These are phyloP conservation scores for Graphilbum sp. DNA, from an alignment of 2,329 filamentous ascomycete genomes.

Conservation along the genomic window DNA sequence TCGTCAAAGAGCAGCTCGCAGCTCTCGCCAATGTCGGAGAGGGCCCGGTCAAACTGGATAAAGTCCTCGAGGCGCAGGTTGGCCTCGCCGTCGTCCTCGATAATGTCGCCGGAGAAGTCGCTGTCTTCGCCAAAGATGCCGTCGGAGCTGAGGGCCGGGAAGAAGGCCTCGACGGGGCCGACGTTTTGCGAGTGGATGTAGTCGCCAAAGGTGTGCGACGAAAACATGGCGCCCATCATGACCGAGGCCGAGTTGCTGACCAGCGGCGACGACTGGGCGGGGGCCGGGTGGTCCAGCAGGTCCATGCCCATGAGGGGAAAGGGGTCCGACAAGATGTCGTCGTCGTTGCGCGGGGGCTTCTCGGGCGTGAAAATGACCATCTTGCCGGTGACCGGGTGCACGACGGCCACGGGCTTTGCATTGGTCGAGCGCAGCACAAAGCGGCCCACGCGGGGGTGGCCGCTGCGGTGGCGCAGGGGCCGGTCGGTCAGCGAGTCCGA, in stretches of 20 bases:
- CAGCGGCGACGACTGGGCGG: conserved; percentile 33
- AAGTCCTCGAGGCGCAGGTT: conserved; percentile 55
- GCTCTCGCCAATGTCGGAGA: conserved; percentile 16
- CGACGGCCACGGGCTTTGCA: conserved; percentile 40
- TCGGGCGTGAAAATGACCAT: conserved; percentile 48
- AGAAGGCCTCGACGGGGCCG: conserved; percentile 62
- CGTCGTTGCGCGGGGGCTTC: conserved; percentile 10
- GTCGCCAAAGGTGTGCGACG: conserved; percentile 36
- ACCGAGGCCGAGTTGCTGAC: conserved; percentile 54
- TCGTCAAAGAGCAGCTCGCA: conserved; percentile 3
- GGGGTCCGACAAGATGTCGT: not conserved
- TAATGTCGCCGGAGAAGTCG: conserved; percentile 29
- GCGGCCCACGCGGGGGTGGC: conserved; percentile 35
- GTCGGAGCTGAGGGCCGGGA: conserved; percentile 44
- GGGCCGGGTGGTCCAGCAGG: conserved; percentile 12
- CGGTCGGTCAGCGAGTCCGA: conserved; percentile 35
- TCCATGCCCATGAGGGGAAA: conserved; percentile 15
- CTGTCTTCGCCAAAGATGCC: conserved; percentile 35
- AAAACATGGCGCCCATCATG: conserved; percentile 62
- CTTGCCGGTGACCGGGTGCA: conserved; percentile 40
- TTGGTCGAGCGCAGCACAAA: conserved; percentile 37
- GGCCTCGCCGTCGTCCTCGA: conserved; percentile 51
- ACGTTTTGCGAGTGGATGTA: conserved; percentile 48
- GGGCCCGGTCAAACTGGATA: conserved; percentile 41
- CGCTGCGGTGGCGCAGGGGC: conserved; percentile 28